Percentiles rank a stretch among this genome's conserved stretches.
These are phyloP conservation scores for Chalciporus chontae DNA, from an alignment of 768 basidiomycete species.

Conservation along the genomic window DNA sequence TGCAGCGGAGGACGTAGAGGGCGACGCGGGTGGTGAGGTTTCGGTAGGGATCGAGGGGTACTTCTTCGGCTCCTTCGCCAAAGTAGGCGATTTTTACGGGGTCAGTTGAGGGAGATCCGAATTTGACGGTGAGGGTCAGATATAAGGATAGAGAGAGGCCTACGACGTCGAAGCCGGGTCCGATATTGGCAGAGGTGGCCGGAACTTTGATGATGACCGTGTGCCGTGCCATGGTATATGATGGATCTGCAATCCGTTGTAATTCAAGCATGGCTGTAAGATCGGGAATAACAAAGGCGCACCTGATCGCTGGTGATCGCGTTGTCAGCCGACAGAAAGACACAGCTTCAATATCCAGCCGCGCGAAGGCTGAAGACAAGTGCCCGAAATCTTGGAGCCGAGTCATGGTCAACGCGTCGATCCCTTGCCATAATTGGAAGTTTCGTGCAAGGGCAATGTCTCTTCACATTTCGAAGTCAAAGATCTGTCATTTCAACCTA, in stretches of 20 bases:
- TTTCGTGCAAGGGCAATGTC: background rate
- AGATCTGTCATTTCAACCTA: background rate
- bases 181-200: conserved; percentile 98
- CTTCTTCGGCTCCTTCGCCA: conserved; percentile 88
- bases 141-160: conserved; percentile 93
- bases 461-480: background rate
- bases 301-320: background rate
- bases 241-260: no score
- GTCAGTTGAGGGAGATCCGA: conserved; percentile 35
- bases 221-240: conserved; percentile 19
- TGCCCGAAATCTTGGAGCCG: background rate
- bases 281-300: background rate
- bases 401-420: conserved; percentile 1
- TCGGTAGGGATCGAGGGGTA: conserved; percentile 92
- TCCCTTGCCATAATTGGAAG: conserved; percentile 16
- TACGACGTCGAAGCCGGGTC: conserved; percentile 98
- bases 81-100: conserved; percentile 70
- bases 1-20: conserved; percentile 94
- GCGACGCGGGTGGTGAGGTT: conserved; percentile 97
- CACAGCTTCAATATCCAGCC: background rate
- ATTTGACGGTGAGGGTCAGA: conserved; percentile 68
- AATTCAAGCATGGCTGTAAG: background rate
- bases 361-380: background rate
- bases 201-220: conserved; percentile 78
- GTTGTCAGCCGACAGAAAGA: no score